Conservation (phyloP, 208 protist species). For the Strigomonas culicis region DNA sequence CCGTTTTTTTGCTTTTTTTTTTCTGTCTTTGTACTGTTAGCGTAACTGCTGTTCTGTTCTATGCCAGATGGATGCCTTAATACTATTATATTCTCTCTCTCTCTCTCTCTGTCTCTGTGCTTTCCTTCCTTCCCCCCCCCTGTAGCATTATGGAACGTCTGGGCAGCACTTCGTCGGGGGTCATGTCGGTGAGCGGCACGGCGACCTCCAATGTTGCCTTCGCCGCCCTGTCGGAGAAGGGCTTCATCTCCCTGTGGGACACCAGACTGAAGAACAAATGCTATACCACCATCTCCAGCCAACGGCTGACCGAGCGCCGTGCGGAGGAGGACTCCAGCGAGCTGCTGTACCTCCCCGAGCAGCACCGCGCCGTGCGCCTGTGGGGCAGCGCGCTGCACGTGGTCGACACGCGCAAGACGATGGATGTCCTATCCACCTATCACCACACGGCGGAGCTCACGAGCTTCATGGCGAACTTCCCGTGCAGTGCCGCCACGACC, state of each 20-base stretch:
- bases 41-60: too few relatives aligned
- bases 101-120: slow-evolving; percentile 1
- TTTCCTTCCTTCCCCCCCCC: background rate
- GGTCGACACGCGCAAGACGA: slow-evolving; percentile 41
- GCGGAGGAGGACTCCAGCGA: slow-evolving; percentile 15
- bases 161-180: slow-evolving; percentile 19
- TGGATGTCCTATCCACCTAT: slow-evolving; percentile 22
- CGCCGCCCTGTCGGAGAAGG: slow-evolving; percentile 45
- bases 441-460: slow-evolving; percentile 40
- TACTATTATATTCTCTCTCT: background rate
- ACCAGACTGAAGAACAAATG: background rate
- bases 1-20: too few relatives aligned
- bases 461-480: slow-evolving; percentile 17
- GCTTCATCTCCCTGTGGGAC: slow-evolving; percentile 30
- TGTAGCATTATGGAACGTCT: slow-evolving; percentile 40
- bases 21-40: too few relatives aligned
- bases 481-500: slow-evolving; percentile 8
- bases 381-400: slow-evolving; percentile 33
- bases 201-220: slow-evolving; percentile 25
- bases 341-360: slow-evolving; percentile 35
- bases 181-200: slow-evolving; percentile 48
- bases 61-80: too few relatives aligned
- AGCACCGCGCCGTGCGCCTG: slow-evolving; percentile 40
- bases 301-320: slow-evolving; percentile 17
- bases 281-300: background rate